Evolutionary conservation across 306 rosid species (phyloP).

Genomic region (Cucurbita moschata): DNA sequence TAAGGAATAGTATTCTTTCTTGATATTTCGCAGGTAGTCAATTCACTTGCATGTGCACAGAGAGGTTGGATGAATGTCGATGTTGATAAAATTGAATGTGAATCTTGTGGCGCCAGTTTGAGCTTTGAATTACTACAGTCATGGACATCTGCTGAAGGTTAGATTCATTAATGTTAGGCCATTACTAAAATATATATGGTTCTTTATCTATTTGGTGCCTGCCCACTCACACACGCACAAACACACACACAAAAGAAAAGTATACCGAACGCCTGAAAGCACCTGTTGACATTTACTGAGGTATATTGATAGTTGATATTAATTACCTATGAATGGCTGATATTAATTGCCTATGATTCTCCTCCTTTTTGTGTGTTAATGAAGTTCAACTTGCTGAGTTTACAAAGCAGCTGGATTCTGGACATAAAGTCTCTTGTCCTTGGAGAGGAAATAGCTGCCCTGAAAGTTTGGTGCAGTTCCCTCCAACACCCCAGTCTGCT

Average conservation of each 20-base stretch:
- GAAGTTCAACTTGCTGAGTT: slow-evolving; percentile 79
- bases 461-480: slow-evolving; percentile 96
- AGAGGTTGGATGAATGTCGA: slow-evolving; percentile 89
- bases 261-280: background rate
- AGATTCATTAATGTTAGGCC: slow-evolving; percentile 4
- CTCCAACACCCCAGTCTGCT: slow-evolving; percentile 84
- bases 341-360: slow-evolving; percentile 3
- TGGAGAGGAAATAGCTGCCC: slow-evolving; percentile 98
- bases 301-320: background rate
- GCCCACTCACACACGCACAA: background rate
- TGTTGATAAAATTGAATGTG: slow-evolving; percentile 74
- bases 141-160: slow-evolving; percentile 77
- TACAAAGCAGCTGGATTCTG: slow-evolving; percentile 74
- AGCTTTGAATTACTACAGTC: slow-evolving; percentile 39
- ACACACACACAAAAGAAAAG: background rate
- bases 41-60: slow-evolving; percentile 79
- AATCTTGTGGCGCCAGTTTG: slow-evolving; percentile 58
- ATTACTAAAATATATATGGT: background rate
- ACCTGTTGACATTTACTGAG: background rate
- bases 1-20: background rate
- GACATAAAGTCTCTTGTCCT: slow-evolving; percentile 67
- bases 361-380: slow-evolving; percentile 20
- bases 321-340: slow-evolving; percentile 14
- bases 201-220: background rate
- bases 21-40: slow-evolving; percentile 40